Evolutionary conservation across 345 rosid genomes (phyloP).

Genomic region (Citrus cavaleriei): DNA sequence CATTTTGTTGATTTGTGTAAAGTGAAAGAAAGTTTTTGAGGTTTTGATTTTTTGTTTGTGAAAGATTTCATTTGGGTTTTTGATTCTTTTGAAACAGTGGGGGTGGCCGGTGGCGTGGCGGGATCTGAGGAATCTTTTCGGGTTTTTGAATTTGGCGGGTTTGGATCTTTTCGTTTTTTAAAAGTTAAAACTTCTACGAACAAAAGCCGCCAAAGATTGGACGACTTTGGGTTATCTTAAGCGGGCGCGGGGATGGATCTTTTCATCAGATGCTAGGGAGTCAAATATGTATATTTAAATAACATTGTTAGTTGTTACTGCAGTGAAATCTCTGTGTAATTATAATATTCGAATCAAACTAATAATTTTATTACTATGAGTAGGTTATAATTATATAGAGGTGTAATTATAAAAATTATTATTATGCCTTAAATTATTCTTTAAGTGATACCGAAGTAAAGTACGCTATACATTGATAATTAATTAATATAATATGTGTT

Average conservation of each 20-base stretch:
- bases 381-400: too few relatives aligned
- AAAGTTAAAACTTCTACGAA: neutral
- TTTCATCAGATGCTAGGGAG: neutral
- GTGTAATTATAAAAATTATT: too few relatives aligned
- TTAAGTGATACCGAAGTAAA: too few relatives aligned
- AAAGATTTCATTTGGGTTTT: neutral
- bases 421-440: too few relatives aligned
- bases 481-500: too few relatives aligned
- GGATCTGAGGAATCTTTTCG: neutral
- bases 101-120: neutral
- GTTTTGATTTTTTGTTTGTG: neutral
- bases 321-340: too few relatives aligned
- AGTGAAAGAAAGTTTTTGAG: neutral
- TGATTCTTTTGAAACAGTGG: neutral
- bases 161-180: neutral
- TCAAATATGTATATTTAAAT: too few relatives aligned
- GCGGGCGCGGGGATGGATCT: neutral
- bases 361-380: too few relatives aligned
- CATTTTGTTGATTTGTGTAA: constrained; percentile 26
- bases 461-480: too few relatives aligned
- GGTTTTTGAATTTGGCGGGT: neutral
- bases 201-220: neutral
- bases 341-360: too few relatives aligned
- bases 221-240: neutral
- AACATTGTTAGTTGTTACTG: neutral